Evolutionary conservation across 805 yeast genomes (phyloP).

Genomic region (Naumovozyma dairenensis): DNA sequence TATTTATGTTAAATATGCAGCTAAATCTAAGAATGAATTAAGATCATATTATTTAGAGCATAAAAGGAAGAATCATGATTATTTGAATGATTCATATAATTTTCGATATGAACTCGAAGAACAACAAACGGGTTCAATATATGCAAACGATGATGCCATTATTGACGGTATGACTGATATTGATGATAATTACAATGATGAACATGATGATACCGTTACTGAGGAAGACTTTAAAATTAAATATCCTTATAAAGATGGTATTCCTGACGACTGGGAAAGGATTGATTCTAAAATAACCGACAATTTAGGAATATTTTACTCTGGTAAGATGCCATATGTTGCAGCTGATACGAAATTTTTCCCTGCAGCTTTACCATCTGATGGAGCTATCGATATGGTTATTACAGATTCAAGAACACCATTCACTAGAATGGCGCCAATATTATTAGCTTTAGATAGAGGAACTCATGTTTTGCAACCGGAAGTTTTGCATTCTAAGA

Average conservation of each 20-base stretch:
- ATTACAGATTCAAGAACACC: slow-evolving; percentile 59
- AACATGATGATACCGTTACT: slow-evolving; percentile 16
- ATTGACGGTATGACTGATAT: slow-evolving; percentile 4
- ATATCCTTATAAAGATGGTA: slow-evolving; percentile 32
- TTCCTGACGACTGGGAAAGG: slow-evolving; percentile 63
- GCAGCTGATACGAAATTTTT: slow-evolving; percentile 77
- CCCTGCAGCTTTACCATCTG: slow-evolving; percentile 87
- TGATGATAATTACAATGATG: slow-evolving; percentile 4
- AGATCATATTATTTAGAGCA: slow-evolving; percentile 36
- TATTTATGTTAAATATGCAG: slow-evolving; percentile 57
- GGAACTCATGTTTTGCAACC: slow-evolving; percentile 70
- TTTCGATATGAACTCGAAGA: slow-evolving; percentile 1
- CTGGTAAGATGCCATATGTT: slow-evolving; percentile 88
- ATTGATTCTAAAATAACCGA: slow-evolving; percentile 39
- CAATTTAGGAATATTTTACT: slow-evolving; percentile 64
- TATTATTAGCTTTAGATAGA: slow-evolving; percentile 53
- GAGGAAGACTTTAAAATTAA: slow-evolving; percentile 38
- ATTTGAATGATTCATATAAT: not conserved
- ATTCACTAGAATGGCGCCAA: slow-evolving; percentile 43
- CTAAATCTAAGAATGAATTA: slow-evolving; percentile 44
- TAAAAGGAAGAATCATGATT: slow-evolving; percentile 9
- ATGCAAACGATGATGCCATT: too few relatives aligned
- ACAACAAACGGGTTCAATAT: not conserved
- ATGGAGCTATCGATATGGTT: slow-evolving; percentile 79
- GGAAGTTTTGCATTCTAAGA: slow-evolving; percentile 65